These are phyloP conservation scores for Eutrema heterophyllum DNA, from an alignment of 345 rosid genomes.

Conservation along the genomic window DNA sequence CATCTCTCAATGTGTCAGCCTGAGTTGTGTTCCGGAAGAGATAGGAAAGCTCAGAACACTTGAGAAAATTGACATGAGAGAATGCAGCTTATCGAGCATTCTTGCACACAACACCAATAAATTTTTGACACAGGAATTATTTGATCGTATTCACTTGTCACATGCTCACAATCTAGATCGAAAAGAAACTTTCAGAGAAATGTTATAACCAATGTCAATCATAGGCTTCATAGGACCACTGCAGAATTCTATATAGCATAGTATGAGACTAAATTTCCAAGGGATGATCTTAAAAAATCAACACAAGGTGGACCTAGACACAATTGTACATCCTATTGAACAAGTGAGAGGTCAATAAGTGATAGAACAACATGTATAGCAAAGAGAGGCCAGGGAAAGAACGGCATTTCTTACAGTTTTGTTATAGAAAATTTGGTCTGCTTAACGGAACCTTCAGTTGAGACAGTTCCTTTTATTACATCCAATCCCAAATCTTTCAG, in stretches of 20 bases:
- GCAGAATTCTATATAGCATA: neutral
- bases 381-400: neutral
- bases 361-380: neutral
- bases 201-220: too few relatives aligned
- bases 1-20: too few relatives aligned
- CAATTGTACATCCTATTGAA: neutral
- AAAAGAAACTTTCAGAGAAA: neutral
- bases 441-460: conserved; percentile 70
- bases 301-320: neutral
- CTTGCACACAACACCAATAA: neutral
- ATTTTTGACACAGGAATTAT: neutral
- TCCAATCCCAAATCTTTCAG: too few relatives aligned
- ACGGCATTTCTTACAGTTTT: conserved; percentile 51
- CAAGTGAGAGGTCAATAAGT: neutral
- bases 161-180: neutral
- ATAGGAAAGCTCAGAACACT: too few relatives aligned
- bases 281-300: neutral
- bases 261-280: neutral
- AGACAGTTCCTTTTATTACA: conserved; percentile 80
- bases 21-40: too few relatives aligned
- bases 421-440: conserved; percentile 75
- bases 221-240: neutral
- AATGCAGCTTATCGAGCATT: too few relatives aligned
- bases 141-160: neutral
- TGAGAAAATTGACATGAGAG: too few relatives aligned